Evolutionary conservation across 2,329 filamentous ascomycete genomes (phyloP).

Genomic region (Aphanoascus verrucosus): DNA sequence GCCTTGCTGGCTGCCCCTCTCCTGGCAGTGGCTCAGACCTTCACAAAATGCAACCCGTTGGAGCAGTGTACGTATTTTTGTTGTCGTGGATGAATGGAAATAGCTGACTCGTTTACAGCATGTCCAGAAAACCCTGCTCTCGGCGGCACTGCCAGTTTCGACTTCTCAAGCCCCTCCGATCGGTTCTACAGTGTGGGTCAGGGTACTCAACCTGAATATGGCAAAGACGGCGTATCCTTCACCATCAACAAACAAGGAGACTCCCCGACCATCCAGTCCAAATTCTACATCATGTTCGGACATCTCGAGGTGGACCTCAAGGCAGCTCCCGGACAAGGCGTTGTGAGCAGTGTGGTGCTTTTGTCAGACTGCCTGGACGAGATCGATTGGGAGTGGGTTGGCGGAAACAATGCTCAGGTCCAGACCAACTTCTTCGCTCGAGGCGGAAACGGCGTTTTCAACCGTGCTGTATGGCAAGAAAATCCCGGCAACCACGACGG

Average conservation of each 20-base stretch:
- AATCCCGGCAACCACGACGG: constrained; percentile 56
- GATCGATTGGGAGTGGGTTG: constrained; percentile 96
- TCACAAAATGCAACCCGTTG: constrained; percentile 35
- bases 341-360: constrained; percentile 84
- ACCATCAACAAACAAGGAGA: constrained; percentile 69
- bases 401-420: constrained; percentile 62
- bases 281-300: constrained; percentile 99
- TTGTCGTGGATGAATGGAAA: neutral
- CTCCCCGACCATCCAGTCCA: constrained; percentile 71
- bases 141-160: constrained; percentile 68
- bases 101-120: constrained; percentile 30
- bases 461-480: constrained; percentile 72
- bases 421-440: constrained; percentile 98
- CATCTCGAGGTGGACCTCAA: constrained; percentile 77
- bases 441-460: constrained; percentile 72
- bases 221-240: constrained; percentile 65
- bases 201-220: constrained; percentile 61
- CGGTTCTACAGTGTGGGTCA: constrained; percentile 55
- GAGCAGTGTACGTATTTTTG: constrained; percentile 26
- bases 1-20: constrained; percentile 22
- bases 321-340: constrained; percentile 75
- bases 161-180: constrained; percentile 70
- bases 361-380: constrained; percentile 89
- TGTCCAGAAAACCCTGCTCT: constrained; percentile 72
- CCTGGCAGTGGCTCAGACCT: constrained; percentile 34